Evolutionary conservation across 306 rosid species (phyloP), one percentile per base, ranked within the genome.

Genomic region (Pterocarpus macrocarpus): DNA sequence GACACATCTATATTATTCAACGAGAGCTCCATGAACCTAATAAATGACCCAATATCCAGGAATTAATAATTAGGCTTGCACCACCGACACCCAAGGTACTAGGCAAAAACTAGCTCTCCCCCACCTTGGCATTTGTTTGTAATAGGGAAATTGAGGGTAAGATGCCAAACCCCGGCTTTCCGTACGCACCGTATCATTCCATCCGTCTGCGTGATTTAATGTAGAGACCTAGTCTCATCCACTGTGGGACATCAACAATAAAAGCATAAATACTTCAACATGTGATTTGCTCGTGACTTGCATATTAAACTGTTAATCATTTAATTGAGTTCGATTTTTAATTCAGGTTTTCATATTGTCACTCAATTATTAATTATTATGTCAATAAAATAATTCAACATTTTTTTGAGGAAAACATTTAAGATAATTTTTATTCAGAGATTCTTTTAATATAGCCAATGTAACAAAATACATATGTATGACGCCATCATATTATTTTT

Each of bases 71-170:
- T 38, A 12, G 16, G 35, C 50, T 50, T 58, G 49, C 73, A 71
- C 83, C 98, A 91, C 99, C 98, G 97, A 95, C 98, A 86, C 82
- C 78, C 41, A 71, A 28, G 78, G 70, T 78, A 67, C 80, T 22
- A 69, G 32, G 57, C 82, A 45, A 34, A 65, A 82, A 80, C 65
- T 52, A 71, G 70, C 73, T 69, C 75, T 30, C 76, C 58, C 30
- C 68, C 50, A 30, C 49, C 69, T 79, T 77, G 43, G 61, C 85
- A 88, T 81, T 85, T 77, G 79, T 77, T 87, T 81, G 71, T 73
- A 39, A 47, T 65, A 63, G 65, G 79, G 34, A 81, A 82, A 22
- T 68, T 82, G 44, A 41, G 80, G 28, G 52, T 67, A 12, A 44
- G 50, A 33, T 16, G 50, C 50, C 71, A 71, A 57, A 7, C 57